These are phyloP conservation scores for Colletotrichum eleusines DNA, from an alignment of 2,329 filamentous ascomycete genomes.

Conservation along the genomic window DNA sequence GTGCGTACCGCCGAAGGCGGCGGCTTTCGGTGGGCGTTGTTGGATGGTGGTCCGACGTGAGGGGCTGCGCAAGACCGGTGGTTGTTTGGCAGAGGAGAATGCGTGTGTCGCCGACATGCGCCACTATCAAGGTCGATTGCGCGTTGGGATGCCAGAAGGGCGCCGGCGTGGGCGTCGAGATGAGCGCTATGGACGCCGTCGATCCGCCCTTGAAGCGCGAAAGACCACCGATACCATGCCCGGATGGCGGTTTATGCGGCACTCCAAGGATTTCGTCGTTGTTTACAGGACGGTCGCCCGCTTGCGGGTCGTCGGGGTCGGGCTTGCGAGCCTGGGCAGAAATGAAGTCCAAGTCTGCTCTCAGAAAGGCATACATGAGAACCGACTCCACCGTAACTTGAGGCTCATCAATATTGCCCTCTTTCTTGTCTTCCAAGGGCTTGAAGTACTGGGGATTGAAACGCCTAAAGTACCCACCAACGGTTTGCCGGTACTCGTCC, in stretches of 20 bases:
- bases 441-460: constrained; percentile 86
- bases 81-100: constrained; percentile 89
- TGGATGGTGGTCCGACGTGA: constrained; percentile 94
- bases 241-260: constrained; percentile 66
- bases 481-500: constrained; percentile 81
- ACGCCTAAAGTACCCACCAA: constrained; percentile 94
- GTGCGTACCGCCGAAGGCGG: constrained; percentile 85
- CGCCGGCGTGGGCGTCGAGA: constrained; percentile 90
- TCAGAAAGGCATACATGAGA: constrained; percentile 91
- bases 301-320: constrained; percentile 76
- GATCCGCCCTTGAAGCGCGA: constrained; percentile 92
- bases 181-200: constrained; percentile 88
- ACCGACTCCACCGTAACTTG: constrained; percentile 79
- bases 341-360: constrained; percentile 94
- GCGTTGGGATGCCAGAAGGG: constrained; percentile 96
- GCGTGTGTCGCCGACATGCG: constrained; percentile 93
- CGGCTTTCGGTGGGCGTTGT: constrained; percentile 86
- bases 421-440: constrained; percentile 48
- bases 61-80: constrained; percentile 81
- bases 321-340: constrained; percentile 87
- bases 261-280: constrained; percentile 83
- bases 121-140: constrained; percentile 84
- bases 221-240: constrained; percentile 76
- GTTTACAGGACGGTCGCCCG: constrained; percentile 84
- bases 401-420: constrained; percentile 44